Evolutionary conservation across 345 rosid genomes (phyloP), one percentile per base, ranked within the genome.

Genomic region (Salix koriyanagi): DNA sequence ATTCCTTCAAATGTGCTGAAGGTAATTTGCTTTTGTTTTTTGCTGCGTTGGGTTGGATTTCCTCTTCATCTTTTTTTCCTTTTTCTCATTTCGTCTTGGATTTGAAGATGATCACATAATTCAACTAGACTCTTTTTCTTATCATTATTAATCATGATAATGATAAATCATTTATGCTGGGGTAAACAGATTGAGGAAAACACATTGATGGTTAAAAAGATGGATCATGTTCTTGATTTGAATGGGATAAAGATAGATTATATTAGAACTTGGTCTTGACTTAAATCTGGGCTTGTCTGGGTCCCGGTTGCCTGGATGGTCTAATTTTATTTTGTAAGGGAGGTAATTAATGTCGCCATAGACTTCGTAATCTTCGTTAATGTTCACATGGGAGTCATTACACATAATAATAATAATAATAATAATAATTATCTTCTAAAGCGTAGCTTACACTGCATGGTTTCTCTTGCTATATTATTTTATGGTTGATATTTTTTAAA

Each of bases 241-340:
- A 25, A 30, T 44, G 6, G 72, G 56, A 41, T 13, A 16, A 18
- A 52, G 5, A 37, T 25, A 30, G 36, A n/a, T 19, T 26, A 28
- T 21, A 62, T 34, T 34, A 5, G n/a, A 61, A 12, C 10, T 28
- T 12, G 4, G 4, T 25, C 6, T 25, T 23, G n/a, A 36, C 44
- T 36, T 66, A 52, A 69, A 44, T 69, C 58, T 69, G 72, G 58
- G 37, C 36, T n/a, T 23, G 28, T 44, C 76, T 69, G 85, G 83
- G 83, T 64, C 85, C 79, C 80, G 66, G 65, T 65, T 64, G 72
- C 64, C 67, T 65, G 73, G 44, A 69, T 39, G 62, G 54, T 41
- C 72, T 69, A 32, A 6, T 46, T 42, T 69, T 19, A 28, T 30
- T 46, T 46, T 46, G 52, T 46, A 1, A 48, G 19, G 19, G 54